Base-by-base conservation (phyloP, 31 red algal species). In the Endocladia muricata region DNA sequence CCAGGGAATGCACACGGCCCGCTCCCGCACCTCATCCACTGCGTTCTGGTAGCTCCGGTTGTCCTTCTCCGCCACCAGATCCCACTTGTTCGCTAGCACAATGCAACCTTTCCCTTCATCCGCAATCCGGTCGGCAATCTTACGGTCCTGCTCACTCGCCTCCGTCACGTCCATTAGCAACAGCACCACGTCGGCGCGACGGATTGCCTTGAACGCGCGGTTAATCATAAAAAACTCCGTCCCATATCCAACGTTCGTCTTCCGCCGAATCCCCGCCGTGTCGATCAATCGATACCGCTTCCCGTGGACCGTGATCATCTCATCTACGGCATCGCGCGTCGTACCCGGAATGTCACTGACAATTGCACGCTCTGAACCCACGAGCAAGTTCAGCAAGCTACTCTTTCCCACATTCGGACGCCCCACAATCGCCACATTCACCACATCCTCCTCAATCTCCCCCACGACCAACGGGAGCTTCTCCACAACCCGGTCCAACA, bases 201-300 rank as follows among this genome's bases (percentile, higher is more conserved):
- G 92, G 69, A 95, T 95, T 8, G 97, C 92, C 35, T 93, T 93
- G 48, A 99, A 95, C 9, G 97, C 97, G 37, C 97, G 76, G 56
- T 95, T 95, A 37, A 99, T 93, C 91, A 94, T 94, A 70, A 94
- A 98, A 68, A 98, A 98, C 76, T 98, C 96, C 7, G 91, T 94
- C 13, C 91, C 96, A 41, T 69, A 94, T 49, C 41, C 33, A 9
- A 98, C 83, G 34, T 71, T 91, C 38, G 78, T 93, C 73, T 93
- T 99, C n/a, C 93, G 69, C 19, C 97, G 84, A 77, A 99, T 93
- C 44, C 97, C 97, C 8, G 97, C 97, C 30, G 97, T 99, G 76
- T 99, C 97, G 64, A 99, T 93, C 11, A 99, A 77, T 42, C 70
- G 62, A 68, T 95, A 99, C 28, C 59, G 35, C 39, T 78, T 61